These are phyloP conservation scores for Clitopilus hobsonii DNA, from an alignment of 768 basidiomycete species.

Conservation along the genomic window DNA sequence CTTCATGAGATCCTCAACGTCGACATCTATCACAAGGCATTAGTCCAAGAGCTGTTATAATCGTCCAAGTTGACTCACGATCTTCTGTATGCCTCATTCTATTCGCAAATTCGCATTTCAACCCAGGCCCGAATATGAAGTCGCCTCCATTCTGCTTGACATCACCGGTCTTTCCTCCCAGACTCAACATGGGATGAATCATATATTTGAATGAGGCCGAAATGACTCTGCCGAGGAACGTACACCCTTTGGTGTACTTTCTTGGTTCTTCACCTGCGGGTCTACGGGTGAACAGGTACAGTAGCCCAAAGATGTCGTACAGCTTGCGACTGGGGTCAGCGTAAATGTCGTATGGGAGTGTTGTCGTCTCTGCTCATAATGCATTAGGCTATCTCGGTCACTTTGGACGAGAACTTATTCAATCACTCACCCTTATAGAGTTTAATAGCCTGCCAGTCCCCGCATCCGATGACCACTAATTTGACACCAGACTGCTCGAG, in stretches of 20 bases:
- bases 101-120: neutral
- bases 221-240: too few species aligned
- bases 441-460: neutral
- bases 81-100: slow-evolving; percentile 3
- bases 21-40: neutral
- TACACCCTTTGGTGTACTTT: neutral
- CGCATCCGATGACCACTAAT: neutral
- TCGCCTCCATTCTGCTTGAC: neutral
- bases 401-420: too few species aligned
- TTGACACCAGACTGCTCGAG: neutral
- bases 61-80: neutral
- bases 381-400: neutral
- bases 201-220: neutral
- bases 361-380: neutral
- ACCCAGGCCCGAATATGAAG: neutral
- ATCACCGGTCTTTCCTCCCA: neutral
- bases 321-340: neutral
- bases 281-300: neutral
- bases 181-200: neutral
- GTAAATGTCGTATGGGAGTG: neutral
- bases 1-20: neutral
- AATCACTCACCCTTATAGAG: neutral
- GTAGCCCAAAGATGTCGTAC: neutral
- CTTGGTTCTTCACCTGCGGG: neutral
- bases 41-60: neutral